Percentiles rank a stretch among this genome's conserved stretches.
Conservation (phyloP, 2,329 filamentous ascomycete species). For the Xylariaceae sp. region DNA sequence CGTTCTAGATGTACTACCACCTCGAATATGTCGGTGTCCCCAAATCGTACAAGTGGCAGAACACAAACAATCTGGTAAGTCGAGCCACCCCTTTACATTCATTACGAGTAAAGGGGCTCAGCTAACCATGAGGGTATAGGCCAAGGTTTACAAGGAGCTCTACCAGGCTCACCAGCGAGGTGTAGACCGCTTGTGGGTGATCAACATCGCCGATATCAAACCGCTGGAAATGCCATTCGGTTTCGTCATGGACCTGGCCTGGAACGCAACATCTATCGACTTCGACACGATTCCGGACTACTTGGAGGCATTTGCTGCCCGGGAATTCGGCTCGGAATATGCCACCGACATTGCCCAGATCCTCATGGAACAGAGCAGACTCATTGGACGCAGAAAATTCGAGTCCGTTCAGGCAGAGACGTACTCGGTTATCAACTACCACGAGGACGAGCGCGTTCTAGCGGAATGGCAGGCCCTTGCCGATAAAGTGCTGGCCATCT, state of each 20-base stretch:
- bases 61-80: conserved; percentile 58
- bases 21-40: conserved; percentile 49
- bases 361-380: conserved; percentile 47
- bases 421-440: conserved; percentile 55
- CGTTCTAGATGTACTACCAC: conserved; percentile 47
- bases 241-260: conserved; percentile 40
- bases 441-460: conserved; percentile 52
- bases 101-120: background rate
- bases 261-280: conserved; percentile 46
- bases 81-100: background rate
- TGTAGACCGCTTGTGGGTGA: conserved; percentile 59
- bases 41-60: conserved; percentile 54
- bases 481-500: conserved; percentile 40
- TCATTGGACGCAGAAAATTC: conserved; percentile 51
- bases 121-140: conserved; percentile 2
- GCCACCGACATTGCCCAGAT: conserved; percentile 44
- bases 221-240: conserved; percentile 38
- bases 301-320: conserved; percentile 41
- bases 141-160: conserved; percentile 41
- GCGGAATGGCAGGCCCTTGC: conserved; percentile 48
- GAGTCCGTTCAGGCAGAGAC: conserved; percentile 53
- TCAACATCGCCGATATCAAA: conserved; percentile 64
- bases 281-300: conserved; percentile 37
- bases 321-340: conserved; percentile 46
- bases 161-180: conserved; percentile 53